Evolutionary conservation across 352 stramenopile species (phyloP).

Genomic region (Globisporangium mamillatum): DNA sequence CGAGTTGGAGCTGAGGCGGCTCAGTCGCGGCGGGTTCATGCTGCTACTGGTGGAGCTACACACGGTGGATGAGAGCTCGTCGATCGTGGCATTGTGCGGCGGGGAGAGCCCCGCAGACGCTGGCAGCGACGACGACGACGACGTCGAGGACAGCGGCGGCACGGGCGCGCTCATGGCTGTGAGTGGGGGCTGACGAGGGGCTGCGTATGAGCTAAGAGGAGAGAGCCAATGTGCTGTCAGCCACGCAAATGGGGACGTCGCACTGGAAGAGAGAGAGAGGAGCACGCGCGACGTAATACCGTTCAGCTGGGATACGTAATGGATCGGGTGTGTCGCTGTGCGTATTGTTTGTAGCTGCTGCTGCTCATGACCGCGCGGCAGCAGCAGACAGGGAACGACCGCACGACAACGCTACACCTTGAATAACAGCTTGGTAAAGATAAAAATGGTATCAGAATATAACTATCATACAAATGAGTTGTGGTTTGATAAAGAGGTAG

Average conservation of each 20-base stretch:
- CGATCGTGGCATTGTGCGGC: conserved; percentile 4
- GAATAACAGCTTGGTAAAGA: neutral
- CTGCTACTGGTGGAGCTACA: conserved; percentile 18
- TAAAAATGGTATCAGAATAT: neutral
- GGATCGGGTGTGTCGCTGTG: neutral
- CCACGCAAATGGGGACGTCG: neutral
- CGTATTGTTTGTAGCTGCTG: neutral
- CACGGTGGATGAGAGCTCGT: conserved; percentile 8
- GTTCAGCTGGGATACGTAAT: neutral
- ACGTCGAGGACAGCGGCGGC: conserved; percentile 26
- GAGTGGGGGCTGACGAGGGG: neutral
- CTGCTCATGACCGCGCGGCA: conserved; percentile 4
- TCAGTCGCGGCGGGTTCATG: conserved; percentile 35
- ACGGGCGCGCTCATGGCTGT: conserved; percentile 9
- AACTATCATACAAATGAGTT: neutral
- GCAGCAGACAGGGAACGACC: conserved; percentile 1
- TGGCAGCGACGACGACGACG: conserved; percentile 37
- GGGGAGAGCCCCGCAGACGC: conserved; percentile 15
- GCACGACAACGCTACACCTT: conserved; percentile 2
- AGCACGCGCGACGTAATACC: neutral
- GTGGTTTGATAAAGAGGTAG: neutral
- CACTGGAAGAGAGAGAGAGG: neutral
- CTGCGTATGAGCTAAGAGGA: neutral
- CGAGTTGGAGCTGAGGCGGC: conserved; percentile 53
- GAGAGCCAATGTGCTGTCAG: neutral